These are phyloP conservation scores for Mallotus nudiflorus DNA, from an alignment of 345 rosid species.

Conservation along the genomic window DNA sequence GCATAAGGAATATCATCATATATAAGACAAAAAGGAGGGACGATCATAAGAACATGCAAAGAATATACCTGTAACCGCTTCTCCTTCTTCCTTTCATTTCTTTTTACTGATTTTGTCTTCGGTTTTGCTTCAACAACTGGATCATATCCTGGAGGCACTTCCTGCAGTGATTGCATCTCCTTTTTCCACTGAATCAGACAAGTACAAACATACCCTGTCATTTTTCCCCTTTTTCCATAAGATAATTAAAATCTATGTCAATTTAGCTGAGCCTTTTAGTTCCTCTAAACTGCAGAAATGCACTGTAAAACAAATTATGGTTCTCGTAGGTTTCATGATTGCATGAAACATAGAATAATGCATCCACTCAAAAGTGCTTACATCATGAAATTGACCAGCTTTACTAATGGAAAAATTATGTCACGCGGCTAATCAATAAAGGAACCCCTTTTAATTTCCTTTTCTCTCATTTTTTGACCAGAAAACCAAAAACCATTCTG, in stretches of 20 bases:
- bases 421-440: no score
- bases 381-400: no score
- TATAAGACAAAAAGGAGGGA: no score
- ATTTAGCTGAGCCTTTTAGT: background rate
- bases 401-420: no score
- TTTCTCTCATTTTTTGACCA: no score
- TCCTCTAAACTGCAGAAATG: background rate
- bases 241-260: background rate
- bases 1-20: background rate
- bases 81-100: constrained; percentile 91
- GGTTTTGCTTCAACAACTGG: constrained; percentile 55
- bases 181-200: constrained; percentile 62
- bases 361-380: no score
- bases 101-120: constrained; percentile 79
- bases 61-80: constrained; percentile 68
- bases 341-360: no score
- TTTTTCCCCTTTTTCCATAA: background rate
- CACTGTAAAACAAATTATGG: no score
- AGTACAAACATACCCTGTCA: background rate
- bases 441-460: no score
- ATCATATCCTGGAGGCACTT: constrained; percentile 83
- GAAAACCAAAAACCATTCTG: no score
- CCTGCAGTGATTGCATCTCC: constrained; percentile 60
- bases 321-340: no score
- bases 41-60: background rate